A percentile compares a stretch with the other conserved stretches of the same genome.
Evolutionary conservation across 2,329 filamentous ascomycete genomes (phyloP).

Genomic region (Penicillium sp.): DNA sequence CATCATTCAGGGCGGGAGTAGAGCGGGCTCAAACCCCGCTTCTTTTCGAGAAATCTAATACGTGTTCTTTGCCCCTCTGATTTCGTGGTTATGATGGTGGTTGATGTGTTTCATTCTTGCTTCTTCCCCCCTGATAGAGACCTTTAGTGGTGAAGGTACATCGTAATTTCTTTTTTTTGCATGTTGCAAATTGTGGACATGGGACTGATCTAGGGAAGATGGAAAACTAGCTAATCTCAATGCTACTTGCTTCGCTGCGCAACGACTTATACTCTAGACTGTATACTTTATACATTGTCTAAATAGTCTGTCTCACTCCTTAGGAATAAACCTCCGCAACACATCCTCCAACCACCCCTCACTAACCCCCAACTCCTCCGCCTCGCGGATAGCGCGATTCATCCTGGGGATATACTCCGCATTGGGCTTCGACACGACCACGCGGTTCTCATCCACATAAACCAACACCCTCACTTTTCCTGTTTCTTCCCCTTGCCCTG

Average conservation of each 20-base stretch:
- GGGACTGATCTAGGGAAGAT: background rate
- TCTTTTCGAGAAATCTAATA: conserved; percentile 2
- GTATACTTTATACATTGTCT: background rate
- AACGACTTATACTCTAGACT: background rate
- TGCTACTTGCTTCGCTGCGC: background rate
- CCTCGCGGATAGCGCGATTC: conserved; percentile 49
- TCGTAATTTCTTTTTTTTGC: background rate
- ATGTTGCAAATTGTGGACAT: background rate
- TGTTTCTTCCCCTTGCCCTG: conserved; percentile 1
- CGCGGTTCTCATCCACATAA: conserved; percentile 48
- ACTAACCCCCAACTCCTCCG: conserved; percentile 40
- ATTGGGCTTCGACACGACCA: conserved; percentile 37
- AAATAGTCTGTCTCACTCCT: conserved; percentile 9
- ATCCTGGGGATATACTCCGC: conserved; percentile 48
- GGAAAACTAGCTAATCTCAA: background rate
- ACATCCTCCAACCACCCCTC: conserved; percentile 42
- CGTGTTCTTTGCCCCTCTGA: background rate
- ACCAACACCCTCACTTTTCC: conserved; percentile 35
- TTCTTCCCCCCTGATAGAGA: background rate
- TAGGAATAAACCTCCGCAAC: conserved; percentile 44
- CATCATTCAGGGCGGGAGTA: conserved; percentile 1
- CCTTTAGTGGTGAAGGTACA: background rate
- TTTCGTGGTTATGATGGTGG: background rate
- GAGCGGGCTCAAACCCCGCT: conserved; percentile 2
- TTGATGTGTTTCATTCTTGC: background rate